phyloP scores from a whole-genome alignment of 2,329 filamentous ascomycete species.

The Chalara sp. region DNA sequence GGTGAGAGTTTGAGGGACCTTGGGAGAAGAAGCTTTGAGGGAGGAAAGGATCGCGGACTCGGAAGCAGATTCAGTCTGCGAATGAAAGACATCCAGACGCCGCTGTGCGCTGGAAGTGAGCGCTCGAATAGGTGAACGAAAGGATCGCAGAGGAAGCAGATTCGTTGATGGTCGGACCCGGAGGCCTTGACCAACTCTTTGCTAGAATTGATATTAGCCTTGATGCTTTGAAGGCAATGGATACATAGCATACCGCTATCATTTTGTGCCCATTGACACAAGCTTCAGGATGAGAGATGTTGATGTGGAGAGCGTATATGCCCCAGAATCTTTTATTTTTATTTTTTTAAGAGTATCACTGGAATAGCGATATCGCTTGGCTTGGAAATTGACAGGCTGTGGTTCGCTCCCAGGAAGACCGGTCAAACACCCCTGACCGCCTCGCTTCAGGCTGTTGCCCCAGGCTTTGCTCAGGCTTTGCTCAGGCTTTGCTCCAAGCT shows the following conservation, averaged over 20 bases:
- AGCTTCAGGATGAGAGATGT: too few relatives aligned
- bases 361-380: background rate
- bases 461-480: too few relatives aligned
- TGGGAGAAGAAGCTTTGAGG: slow-evolving; percentile 31
- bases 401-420: background rate
- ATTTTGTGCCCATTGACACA: background rate
- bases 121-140: slow-evolving; percentile 11
- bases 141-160: background rate
- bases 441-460: too few relatives aligned
- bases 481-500: background rate
- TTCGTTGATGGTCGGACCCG: background rate
- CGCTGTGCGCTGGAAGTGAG: slow-evolving; percentile 24
- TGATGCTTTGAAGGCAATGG: too few relatives aligned
- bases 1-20: slow-evolving; percentile 66
- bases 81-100: slow-evolving; percentile 52
- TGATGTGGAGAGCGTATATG: background rate
- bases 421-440: too few relatives aligned
- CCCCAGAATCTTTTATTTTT: background rate
- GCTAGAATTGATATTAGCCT: background rate
- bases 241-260: background rate
- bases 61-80: slow-evolving; percentile 50
- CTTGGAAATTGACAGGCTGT: background rate
- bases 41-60: slow-evolving; percentile 48
- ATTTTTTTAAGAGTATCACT: background rate
- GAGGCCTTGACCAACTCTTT: slow-evolving; percentile 1